Conservation (phyloP, 192 early-diverging fungal species). For the Bifiguratus adelaidae region DNA sequence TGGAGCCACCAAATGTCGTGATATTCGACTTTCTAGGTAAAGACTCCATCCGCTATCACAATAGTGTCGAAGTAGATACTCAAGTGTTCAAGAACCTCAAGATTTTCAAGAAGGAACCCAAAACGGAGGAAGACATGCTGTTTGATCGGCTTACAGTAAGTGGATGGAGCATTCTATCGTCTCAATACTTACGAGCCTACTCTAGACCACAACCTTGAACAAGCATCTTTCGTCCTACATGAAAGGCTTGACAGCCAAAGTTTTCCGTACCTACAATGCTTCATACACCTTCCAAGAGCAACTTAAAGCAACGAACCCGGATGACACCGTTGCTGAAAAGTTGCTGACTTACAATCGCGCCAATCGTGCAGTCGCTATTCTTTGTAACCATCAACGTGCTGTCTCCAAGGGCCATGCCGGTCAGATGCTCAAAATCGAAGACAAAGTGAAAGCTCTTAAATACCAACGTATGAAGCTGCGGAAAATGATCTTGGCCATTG, state of each 20-base stretch:
- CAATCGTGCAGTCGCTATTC: conserved; percentile 89
- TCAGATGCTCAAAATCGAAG: conserved; percentile 70
- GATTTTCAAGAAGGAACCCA: conserved; percentile 77
- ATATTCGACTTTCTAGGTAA: conserved; percentile 97
- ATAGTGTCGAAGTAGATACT: conserved; percentile 69
- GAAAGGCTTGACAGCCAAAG: conserved; percentile 91
- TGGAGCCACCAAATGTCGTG: conserved; percentile 76
- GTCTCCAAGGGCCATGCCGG: conserved; percentile 70
- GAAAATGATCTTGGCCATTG: conserved; percentile 55
- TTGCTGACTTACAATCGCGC: conserved; percentile 89
- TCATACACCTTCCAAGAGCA: conserved; percentile 89
- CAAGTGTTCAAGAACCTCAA: conserved; percentile 92
- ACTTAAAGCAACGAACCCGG: conserved; percentile 49
- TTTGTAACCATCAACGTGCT: conserved; percentile 96
- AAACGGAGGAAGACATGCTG: conserved; percentile 63
- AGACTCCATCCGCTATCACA: conserved; percentile 92
- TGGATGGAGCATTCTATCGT: too few relatives aligned
- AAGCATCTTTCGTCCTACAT: conserved; percentile 82
- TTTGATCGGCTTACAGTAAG: conserved; percentile 87
- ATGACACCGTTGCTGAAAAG: conserved; percentile 74
- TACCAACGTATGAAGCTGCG: conserved; percentile 74
- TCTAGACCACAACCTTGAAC: conserved; percentile 69
- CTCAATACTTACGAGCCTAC: too few relatives aligned
- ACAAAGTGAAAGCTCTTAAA: conserved; percentile 78
- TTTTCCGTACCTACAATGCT: conserved; percentile 99